phyloP scores from a whole-genome alignment of 805 yeast genomes.

The Saitoella complicata region DNA sequence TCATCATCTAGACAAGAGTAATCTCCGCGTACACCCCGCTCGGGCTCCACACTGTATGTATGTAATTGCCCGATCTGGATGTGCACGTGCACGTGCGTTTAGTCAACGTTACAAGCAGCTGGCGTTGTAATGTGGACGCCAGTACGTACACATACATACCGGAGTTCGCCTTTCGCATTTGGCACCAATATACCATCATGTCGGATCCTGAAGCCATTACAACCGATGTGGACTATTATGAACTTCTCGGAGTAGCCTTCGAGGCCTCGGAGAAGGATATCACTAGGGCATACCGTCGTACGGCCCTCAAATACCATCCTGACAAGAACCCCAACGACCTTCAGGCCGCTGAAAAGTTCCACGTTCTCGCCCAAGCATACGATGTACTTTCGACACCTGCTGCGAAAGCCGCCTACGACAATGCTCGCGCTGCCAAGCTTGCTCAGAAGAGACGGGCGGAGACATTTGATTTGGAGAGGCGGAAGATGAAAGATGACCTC shows the following conservation, averaged over 20 bases:
- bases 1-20: no score
- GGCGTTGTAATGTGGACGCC: no score
- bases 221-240: neutral
- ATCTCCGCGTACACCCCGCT: no score
- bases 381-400: neutral
- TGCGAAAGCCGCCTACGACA: neutral
- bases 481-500: slow-evolving; percentile 1
- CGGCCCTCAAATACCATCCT: slow-evolving; percentile 52
- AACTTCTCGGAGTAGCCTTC: slow-evolving; percentile 1
- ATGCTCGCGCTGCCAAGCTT: neutral
- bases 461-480: neutral
- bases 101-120: no score
- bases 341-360: slow-evolving; percentile 6
- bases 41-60: no score
- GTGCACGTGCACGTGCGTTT: no score
- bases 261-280: slow-evolving; percentile 18
- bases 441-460: slow-evolving; percentile 1
- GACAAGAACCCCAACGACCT: slow-evolving; percentile 33
- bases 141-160: no score
- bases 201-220: no score
- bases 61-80: no score
- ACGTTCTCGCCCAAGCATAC: slow-evolving; percentile 5
- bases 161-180: no score
- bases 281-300: slow-evolving; percentile 47
- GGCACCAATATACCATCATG: no score